These are phyloP conservation scores for Hyphodiscus hymeniophilus DNA, from an alignment of 495 filamentous ascomycete species.

Conservation along the genomic window DNA sequence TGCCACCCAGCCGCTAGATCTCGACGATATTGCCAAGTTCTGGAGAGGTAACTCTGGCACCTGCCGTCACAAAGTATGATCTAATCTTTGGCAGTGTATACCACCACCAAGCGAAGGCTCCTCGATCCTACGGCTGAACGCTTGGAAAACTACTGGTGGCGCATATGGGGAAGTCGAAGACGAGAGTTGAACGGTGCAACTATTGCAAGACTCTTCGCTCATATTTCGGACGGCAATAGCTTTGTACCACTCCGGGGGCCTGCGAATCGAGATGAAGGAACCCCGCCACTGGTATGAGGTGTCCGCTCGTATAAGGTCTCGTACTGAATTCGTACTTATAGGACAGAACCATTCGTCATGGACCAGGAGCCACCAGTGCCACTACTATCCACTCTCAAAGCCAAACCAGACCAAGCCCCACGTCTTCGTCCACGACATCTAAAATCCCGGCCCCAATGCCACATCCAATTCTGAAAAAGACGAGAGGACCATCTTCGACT, in stretches of 20 bases:
- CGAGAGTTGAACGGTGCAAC: conserved; percentile 34
- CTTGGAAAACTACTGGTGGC: conserved; percentile 50
- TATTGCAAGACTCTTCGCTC: conserved; percentile 38
- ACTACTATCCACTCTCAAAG: conserved; percentile 2
- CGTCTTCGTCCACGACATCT: conserved; percentile 11
- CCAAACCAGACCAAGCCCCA: conserved; percentile 13
- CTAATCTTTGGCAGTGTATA: conserved; percentile 35
- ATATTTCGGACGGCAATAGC: conserved; percentile 39
- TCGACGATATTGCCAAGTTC: conserved; percentile 38
- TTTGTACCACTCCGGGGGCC: conserved; percentile 39
- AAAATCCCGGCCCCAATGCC: conserved; percentile 19
- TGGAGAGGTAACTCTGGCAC: conserved; percentile 38
- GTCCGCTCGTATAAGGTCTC: not conserved
- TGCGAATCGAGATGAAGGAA: conserved; percentile 32
- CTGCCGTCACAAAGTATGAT: conserved; percentile 1
- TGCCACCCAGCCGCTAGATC: conserved; percentile 29
- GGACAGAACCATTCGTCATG: conserved; percentile 7
- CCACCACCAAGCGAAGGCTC: conserved; percentile 40
- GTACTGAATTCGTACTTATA: conserved; percentile 18
- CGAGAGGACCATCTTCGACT: conserved; percentile 39
- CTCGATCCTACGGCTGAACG: conserved; percentile 44
- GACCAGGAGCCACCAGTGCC: conserved; percentile 14
- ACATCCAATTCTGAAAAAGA: conserved; percentile 46
- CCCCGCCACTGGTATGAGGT: conserved; percentile 28
- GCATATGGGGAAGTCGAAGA: conserved; percentile 43